phyloP scores from a whole-genome alignment of 2,329 filamentous ascomycete genomes.

The Fusarium concolor region DNA sequence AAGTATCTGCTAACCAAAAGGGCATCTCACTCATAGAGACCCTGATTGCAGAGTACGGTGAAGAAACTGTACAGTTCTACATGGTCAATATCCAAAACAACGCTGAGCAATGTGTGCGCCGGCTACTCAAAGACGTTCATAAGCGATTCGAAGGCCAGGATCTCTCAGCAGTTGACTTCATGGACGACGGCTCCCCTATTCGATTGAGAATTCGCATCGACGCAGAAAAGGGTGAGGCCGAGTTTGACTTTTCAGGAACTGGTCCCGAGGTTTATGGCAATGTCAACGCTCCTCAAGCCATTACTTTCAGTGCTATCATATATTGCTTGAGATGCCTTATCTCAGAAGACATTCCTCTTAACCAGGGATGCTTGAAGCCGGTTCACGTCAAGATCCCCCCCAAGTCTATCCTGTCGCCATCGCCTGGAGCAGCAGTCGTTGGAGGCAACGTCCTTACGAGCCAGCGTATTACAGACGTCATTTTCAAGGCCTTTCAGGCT shows the following conservation, averaged over 20 bases:
- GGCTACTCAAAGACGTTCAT: conserved; percentile 76
- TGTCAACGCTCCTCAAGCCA: conserved; percentile 83
- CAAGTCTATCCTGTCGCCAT: conserved; percentile 79
- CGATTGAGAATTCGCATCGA: conserved; percentile 80
- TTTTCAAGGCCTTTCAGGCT: conserved; percentile 78
- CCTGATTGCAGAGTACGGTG: conserved; percentile 81
- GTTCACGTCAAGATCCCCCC: conserved; percentile 80
- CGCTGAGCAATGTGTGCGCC: conserved; percentile 79
- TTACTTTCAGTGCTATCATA: conserved; percentile 88
- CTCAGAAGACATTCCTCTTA: conserved; percentile 83
- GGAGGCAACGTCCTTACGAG: conserved; percentile 77
- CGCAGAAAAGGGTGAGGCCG: conserved; percentile 77
- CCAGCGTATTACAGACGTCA: conserved; percentile 59
- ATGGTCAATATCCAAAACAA: conserved; percentile 86
- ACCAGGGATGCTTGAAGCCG: conserved; percentile 83
- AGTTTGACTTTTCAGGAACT: conserved; percentile 84
- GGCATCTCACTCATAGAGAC: conserved; percentile 83
- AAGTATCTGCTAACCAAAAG: conserved; percentile 86
- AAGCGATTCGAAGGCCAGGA: conserved; percentile 77
- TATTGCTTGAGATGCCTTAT: conserved; percentile 86
- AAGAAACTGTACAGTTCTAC: conserved; percentile 83
- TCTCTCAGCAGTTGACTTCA: conserved; percentile 78
- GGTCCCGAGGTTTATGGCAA: conserved; percentile 84
- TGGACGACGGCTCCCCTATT: conserved; percentile 88
- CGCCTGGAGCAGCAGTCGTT: conserved; percentile 81